phyloP scores from a whole-genome alignment of 1,284 basidiomycete species.

The Cerioporus squamosus region DNA sequence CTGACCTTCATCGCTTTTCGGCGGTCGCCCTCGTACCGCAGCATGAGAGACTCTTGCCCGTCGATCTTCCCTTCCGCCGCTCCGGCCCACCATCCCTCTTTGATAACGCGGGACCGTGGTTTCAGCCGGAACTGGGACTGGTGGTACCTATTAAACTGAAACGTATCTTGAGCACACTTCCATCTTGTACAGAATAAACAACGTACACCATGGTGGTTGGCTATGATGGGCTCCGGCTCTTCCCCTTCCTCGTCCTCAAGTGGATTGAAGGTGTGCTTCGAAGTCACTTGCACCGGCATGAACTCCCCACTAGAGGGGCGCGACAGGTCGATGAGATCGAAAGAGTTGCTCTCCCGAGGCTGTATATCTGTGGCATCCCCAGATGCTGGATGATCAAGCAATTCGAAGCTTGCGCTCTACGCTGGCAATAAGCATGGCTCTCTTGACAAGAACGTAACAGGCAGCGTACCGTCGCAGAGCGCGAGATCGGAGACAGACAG shows the following conservation, averaged over 20 bases:
- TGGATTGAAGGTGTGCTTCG: background rate
- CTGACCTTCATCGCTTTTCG: constrained; percentile 39
- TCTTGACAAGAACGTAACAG: background rate
- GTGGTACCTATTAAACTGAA: constrained; percentile 55
- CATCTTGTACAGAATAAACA: background rate
- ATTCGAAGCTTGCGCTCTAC: background rate
- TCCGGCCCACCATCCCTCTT: constrained; percentile 52
- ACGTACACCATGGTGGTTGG: constrained; percentile 42
- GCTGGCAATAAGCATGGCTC: background rate
- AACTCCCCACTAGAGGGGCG: background rate
- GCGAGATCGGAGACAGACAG: constrained; percentile 6
- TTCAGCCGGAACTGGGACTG: constrained; percentile 49
- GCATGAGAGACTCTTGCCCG: constrained; percentile 45
- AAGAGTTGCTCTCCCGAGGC: background rate
- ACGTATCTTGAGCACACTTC: background rate
- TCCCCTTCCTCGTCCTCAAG: background rate
- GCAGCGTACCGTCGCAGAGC: constrained; percentile 3
- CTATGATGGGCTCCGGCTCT: constrained; percentile 4
- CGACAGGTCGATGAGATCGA: constrained; percentile 10
- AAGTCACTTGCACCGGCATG: background rate
- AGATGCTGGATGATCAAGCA: background rate
- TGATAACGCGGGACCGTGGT: constrained; percentile 37
- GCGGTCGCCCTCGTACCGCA: constrained; percentile 47
- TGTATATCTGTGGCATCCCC: background rate
- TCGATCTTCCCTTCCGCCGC: constrained; percentile 43